Percentiles rank a stretch among this genome's conserved stretches.
Conservation (phyloP, 805 yeast species). For the Candida stauntonica region DNA sequence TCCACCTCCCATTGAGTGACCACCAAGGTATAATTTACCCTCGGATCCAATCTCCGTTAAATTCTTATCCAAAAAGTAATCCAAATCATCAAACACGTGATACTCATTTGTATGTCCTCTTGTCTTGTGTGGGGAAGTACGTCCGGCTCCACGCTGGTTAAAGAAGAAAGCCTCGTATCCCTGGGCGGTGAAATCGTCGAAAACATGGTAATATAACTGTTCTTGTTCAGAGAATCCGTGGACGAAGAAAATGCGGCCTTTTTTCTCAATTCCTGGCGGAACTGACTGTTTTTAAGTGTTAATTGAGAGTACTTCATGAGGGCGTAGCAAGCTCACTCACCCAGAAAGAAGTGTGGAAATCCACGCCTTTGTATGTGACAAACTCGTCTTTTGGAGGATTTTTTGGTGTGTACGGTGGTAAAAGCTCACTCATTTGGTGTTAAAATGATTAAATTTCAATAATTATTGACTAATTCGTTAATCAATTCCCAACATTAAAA, state of each 20-base stretch:
- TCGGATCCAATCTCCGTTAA: conserved; percentile 30
- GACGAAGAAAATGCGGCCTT: conserved; percentile 54
- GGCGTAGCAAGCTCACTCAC: conserved; percentile 7
- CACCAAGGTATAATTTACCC: conserved; percentile 48
- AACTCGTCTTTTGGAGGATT: conserved; percentile 4
- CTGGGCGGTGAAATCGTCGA: conserved; percentile 44
- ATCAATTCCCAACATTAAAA: too few relatives aligned
- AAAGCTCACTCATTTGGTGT: too few relatives aligned
- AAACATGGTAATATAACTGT: conserved; percentile 42
- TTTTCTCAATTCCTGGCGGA: conserved; percentile 31
- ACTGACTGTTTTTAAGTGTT: too few relatives aligned
- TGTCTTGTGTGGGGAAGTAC: conserved; percentile 48
- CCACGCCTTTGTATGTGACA: conserved; percentile 35
- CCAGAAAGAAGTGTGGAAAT: conserved; percentile 35
- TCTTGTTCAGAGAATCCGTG: conserved; percentile 73
- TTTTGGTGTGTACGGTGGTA: conserved; percentile 11
- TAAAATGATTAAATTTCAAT: too few relatives aligned
- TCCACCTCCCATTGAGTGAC: conserved; percentile 85
- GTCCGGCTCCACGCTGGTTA: conserved; percentile 76
- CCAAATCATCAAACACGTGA: conserved; percentile 55
- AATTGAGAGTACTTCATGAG: neutral
- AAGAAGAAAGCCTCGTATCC: conserved; percentile 68
- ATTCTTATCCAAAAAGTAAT: conserved; percentile 47
- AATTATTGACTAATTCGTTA: too few relatives aligned
- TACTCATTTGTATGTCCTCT: conserved; percentile 55